A percentile compares a stretch with the other conserved stretches of the same genome.
Conservation (phyloP, 768 basidiomycete species). For the Hydnum rufescens region DNA sequence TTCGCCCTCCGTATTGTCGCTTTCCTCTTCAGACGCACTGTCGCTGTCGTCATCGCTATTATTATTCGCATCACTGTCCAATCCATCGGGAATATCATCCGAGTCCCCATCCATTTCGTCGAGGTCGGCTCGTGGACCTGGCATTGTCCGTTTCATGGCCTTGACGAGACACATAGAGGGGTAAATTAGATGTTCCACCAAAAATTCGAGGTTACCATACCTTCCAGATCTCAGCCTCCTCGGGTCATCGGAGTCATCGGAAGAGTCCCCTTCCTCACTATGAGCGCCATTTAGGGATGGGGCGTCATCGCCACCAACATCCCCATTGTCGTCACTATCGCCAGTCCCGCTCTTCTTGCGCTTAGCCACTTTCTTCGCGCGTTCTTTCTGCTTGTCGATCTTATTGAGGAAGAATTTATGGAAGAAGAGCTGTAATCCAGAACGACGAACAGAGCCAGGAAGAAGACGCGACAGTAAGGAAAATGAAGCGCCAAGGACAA, state of each 20-base stretch:
- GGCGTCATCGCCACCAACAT: constrained; percentile 15
- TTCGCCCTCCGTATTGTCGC: constrained; percentile 18
- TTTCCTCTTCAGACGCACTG: constrained; percentile 8
- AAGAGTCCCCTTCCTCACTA: constrained; percentile 1
- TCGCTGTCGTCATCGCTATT: constrained; percentile 16
- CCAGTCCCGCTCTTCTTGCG: constrained; percentile 24
- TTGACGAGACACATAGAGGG: constrained; percentile 17
- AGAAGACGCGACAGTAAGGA: neutral
- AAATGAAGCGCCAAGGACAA: neutral
- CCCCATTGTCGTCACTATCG: constrained; percentile 7
- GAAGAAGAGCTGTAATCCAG: constrained; percentile 51
- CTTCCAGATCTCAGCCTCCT: constrained; percentile 77
- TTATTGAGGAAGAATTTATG: constrained; percentile 73
- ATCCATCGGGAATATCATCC: neutral
- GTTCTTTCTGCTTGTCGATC: constrained; percentile 32
- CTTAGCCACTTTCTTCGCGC: constrained; percentile 27
- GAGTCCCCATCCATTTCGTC: constrained; percentile 18
- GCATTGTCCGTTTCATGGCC: constrained; percentile 85
- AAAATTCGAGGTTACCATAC: constrained; percentile 23
- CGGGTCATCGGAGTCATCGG: constrained; percentile 14
- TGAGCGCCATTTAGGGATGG: constrained; percentile 17
- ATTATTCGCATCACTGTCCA: neutral
- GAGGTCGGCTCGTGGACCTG: constrained; percentile 20
- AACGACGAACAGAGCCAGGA: neutral
- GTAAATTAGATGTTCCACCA: neutral